Percentiles rank a stretch among this genome's conserved stretches.
phyloP scores from a whole-genome alignment of 768 basidiomycete genomes.

The Cubamyces sp. region DNA sequence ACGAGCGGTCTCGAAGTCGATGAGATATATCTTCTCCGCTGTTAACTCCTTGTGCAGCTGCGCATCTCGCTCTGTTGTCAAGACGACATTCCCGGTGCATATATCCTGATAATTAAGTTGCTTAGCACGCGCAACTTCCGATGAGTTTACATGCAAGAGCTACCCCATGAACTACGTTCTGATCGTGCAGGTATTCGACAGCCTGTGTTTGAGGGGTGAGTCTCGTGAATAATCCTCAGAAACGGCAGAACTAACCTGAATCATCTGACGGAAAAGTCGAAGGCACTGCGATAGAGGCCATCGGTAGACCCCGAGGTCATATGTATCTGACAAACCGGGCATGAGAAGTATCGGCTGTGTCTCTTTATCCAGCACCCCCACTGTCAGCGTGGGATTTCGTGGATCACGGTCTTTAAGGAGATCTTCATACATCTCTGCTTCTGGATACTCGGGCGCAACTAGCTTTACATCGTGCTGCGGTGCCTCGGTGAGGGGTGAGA shows the following conservation, averaged over 20 bases:
- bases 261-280: neutral
- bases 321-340: neutral
- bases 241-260: neutral
- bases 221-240: too few species aligned
- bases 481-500: neutral
- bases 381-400: slow-evolving; percentile 1
- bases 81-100: neutral
- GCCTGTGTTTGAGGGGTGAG: neutral
- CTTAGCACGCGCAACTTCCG: too few species aligned
- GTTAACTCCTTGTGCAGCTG: neutral
- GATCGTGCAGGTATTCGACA: slow-evolving; percentile 2
- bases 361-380: neutral
- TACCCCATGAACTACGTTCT: neutral
- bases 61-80: neutral
- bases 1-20: neutral
- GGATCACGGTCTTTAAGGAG: neutral
- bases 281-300: neutral
- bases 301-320: neutral
- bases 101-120: neutral
- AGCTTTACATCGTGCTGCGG: neutral
- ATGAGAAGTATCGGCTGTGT: neutral
- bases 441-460: neutral
- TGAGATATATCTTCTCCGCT: too few species aligned
- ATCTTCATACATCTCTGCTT: neutral
- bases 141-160: too few species aligned